Evolutionary conservation across 129 eudicot genomes (phyloP).

Genomic region (Tagetes erecta): DNA sequence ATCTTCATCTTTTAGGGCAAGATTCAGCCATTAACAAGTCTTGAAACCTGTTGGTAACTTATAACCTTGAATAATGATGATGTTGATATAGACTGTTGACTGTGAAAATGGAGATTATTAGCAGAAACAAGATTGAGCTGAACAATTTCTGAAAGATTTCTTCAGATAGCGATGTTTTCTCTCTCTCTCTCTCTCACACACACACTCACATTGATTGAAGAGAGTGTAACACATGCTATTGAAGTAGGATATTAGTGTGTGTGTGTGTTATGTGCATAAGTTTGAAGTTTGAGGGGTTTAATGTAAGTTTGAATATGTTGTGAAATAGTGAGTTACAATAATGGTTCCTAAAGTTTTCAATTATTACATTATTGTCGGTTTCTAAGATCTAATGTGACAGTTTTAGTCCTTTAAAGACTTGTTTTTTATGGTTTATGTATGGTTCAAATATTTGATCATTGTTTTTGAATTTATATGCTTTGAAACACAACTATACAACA

Average conservation of each 20-base stretch:
- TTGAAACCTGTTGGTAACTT: neutral
- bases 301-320: neutral
- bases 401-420: neutral
- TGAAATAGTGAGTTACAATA: slow-evolving; percentile 22
- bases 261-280: neutral
- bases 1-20: slow-evolving; percentile 57
- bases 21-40: slow-evolving; percentile 40
- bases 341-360: slow-evolving; percentile 25
- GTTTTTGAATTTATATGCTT: no score
- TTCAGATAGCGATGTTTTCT: slow-evolving; percentile 30
- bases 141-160: slow-evolving; percentile 14
- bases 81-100: slow-evolving; percentile 5
- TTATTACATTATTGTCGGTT: slow-evolving; percentile 26
- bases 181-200: slow-evolving; percentile 16
- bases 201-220: neutral
- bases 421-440: neutral
- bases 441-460: neutral
- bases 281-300: slow-evolving; percentile 23
- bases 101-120: neutral
- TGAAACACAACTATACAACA: neutral
- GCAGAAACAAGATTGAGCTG: slow-evolving; percentile 19
- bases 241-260: slow-evolving; percentile 16
- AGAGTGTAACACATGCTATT: slow-evolving; percentile 12
- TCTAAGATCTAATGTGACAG: neutral
- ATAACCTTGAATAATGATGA: neutral